Evolutionary conservation across 768 basidiomycete species (phyloP), one percentile per base, ranked within the genome.

Genomic region (Tulasnella sp.): DNA sequence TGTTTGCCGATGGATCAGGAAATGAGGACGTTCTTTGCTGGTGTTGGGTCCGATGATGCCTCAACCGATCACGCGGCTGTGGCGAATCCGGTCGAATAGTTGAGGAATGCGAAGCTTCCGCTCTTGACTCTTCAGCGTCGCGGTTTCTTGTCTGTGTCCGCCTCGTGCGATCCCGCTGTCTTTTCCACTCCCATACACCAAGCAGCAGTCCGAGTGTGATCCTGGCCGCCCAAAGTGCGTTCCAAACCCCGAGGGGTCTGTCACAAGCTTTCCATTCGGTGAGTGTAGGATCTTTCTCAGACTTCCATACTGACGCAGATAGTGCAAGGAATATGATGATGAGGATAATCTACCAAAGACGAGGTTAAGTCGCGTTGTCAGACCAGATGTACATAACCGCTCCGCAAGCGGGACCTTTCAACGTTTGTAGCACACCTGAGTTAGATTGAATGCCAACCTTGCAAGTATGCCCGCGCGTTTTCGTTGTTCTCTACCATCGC

Each of bases 181-280:
- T 45, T 19, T 27, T 49, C 48, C 48, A 51, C 21, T 59, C 58
- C 50, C 58, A 51, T 26, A 24, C 13, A 1, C 21, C 23, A 24
- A 63, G 5, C 1, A 38, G 15, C n/a, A 23, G 8, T 1, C 59
- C 61, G 11, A 62, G 48, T 15, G 38, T 1, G 26, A 32, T 26
- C 29, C 61, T 19, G 11, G 32, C 59, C 1, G 47, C 43, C 61
- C 61, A 63, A 4, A 63, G 9, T n/a, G 56, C 48, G 23, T 32
- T 52, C 47, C 62, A 49, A 3, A 38, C 17, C 1, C 61, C 61
- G 15, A 63, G 26, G 5, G 59, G 59, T n/a, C 42, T 61, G 21
- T 51, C 42, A 49, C 61, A 63, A 9, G 62, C 61, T 4, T 41
- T n/a, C 48, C 48, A 63, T 23, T 63, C 61, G 1, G 61, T 50